A percentile compares a stretch with the other conserved stretches of the same genome.
These are phyloP conservation scores for Penicillium sp. DNA, from an alignment of 2,329 filamentous ascomycete species.

Conservation along the genomic window DNA sequence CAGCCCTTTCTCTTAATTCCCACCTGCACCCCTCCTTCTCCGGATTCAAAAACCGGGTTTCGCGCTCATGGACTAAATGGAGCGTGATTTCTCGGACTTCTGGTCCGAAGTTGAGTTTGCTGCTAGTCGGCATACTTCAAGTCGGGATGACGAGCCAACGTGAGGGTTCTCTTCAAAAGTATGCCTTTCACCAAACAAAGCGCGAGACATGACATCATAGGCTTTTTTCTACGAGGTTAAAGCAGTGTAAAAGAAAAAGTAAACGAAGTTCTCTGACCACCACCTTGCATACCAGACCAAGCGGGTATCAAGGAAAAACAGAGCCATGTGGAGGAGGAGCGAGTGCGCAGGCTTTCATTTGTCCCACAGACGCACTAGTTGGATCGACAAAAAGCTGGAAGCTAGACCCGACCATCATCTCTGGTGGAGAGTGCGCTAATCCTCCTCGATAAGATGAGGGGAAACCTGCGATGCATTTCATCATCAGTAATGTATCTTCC, in stretches of 20 bases:
- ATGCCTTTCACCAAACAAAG: background rate
- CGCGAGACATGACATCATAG: constrained; percentile 23
- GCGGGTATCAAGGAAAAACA: constrained; percentile 24
- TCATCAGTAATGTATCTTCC: background rate
- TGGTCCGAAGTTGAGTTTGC: constrained; percentile 8
- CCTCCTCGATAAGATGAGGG: background rate
- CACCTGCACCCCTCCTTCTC: constrained; percentile 1
- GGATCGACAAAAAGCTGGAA: constrained; percentile 25
- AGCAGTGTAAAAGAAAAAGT: constrained; percentile 5
- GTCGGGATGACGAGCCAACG: constrained; percentile 25
- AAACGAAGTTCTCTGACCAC: constrained; percentile 10
- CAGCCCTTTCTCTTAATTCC: constrained; percentile 18
- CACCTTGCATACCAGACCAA: constrained; percentile 2
- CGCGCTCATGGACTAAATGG: background rate
- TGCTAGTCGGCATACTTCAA: background rate
- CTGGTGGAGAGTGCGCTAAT: constrained; percentile 2
- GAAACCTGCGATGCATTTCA: background rate
- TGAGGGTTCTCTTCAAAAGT: constrained; percentile 16
- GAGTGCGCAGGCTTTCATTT: constrained; percentile 14
- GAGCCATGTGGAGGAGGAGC: constrained; percentile 26
- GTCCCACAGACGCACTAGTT: constrained; percentile 13
- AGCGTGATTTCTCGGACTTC: constrained; percentile 6
- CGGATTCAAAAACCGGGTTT: constrained; percentile 2
- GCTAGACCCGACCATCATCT: constrained; percentile 25
- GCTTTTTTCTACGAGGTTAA: constrained; percentile 2